Conservation (phyloP, 2,329 filamentous ascomycete species). For the Trichoderma polysporum region DNA sequence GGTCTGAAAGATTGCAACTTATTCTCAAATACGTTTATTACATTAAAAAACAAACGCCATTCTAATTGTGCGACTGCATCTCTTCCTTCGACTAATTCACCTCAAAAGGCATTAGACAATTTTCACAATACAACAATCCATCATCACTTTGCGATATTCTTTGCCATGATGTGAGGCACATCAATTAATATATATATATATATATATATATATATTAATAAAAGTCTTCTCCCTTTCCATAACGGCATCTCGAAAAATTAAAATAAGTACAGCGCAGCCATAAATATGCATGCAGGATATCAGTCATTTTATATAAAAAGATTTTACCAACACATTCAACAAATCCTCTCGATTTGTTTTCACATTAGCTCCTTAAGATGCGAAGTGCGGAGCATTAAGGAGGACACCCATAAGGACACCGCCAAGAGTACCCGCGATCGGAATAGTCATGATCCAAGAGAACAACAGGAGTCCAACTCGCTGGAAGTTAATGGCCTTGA, state of each 20-base stretch:
- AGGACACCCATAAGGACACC: slow-evolving; percentile 42
- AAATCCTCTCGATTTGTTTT: background rate
- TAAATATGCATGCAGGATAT: slow-evolving; percentile 4
- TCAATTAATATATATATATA: background rate
- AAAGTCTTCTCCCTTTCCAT: no score
- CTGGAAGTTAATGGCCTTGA: slow-evolving; percentile 74
- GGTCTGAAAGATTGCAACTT: background rate
- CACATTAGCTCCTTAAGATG: background rate
- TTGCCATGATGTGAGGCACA: background rate
- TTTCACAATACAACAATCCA: no score
- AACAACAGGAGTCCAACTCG: slow-evolving; percentile 66
- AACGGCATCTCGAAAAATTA: background rate
- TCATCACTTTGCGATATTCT: background rate
- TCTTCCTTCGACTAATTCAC: background rate
- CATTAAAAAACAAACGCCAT: no score
- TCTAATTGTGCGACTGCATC: no score
- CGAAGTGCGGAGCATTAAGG: slow-evolving; percentile 41
- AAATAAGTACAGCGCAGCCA: background rate
- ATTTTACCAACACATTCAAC: background rate
- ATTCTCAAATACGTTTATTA: no score
- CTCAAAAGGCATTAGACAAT: no score
- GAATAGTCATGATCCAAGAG: slow-evolving; percentile 56
- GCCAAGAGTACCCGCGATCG: slow-evolving; percentile 43
- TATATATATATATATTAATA: no score
- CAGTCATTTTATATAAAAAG: background rate